Base-by-base conservation (phyloP, 2,329 filamentous ascomycete species). In the Alternaria arborescens region DNA sequence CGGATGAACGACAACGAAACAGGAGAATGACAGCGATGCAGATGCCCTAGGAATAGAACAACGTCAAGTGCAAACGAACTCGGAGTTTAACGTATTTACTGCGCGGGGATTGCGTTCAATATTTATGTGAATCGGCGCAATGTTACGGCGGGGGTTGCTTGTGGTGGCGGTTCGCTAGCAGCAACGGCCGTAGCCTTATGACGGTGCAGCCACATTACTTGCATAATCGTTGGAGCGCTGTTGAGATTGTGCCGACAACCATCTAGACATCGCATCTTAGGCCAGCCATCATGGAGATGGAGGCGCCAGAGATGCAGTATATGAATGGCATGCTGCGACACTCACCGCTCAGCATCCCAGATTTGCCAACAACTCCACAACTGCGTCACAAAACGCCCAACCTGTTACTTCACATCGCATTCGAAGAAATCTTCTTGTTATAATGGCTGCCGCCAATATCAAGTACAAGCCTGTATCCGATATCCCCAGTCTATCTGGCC, bases 401-500 rank as follows among this genome's bases (percentile, higher is more conserved):
- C n/a, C 24, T n/a, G 14, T 5, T 6, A 46, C 14, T 6, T 1
- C 24, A 7, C 30, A n/a, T 26, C 5, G 10, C 41, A 26, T 26
- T 2, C 12, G 12, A 43, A 10, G 20, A 8, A 20, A 11, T 36
- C 14, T 3, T n/a, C 46, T 48, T 14, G 46, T 24, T 5, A 56
- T 8, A 16, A 56, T 56, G 52, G 38, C 38, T n/a, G 38, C 38
- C n/a, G n/a, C 46, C 8, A 52, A 30, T 14, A 12, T 51, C 48
- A 24, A 36, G 8, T 62, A 60, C 42, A 47, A 65, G 12, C 64
- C 64, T 7, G 42, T 32, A 18, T 56, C 30, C 10, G 56, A 48
- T 16, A 60, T 67, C 11, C 57, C 60, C 4, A 47, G 60, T 20
- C 52, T 59, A 14, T 43, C 46, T 40, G 62, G 62, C 8, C n/a